Conservation (phyloP, 345 rosid species). For the Anastatica hierochuntica region DNA sequence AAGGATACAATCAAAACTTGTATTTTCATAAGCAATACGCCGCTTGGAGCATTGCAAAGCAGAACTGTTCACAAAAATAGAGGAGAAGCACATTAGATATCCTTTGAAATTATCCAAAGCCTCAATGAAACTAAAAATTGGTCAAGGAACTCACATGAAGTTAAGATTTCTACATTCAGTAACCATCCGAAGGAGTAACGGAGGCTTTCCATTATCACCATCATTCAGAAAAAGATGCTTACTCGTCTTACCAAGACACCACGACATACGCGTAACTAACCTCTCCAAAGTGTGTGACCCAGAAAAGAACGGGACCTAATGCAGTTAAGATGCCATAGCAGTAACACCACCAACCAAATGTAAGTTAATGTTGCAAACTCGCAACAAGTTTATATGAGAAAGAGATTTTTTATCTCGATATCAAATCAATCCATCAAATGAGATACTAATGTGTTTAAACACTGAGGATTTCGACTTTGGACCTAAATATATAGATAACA, state of each 20-base stretch:
- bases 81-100: neutral
- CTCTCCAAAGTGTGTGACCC: slow-evolving; percentile 61
- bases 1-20: slow-evolving; percentile 74
- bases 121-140: neutral
- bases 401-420: no score
- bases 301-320: slow-evolving; percentile 62
- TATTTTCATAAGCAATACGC: slow-evolving; percentile 73
- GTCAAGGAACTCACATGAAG: slow-evolving; percentile 54
- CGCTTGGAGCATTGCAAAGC: slow-evolving; percentile 71
- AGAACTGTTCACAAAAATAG: slow-evolving; percentile 44
- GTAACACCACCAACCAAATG: no score
- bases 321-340: slow-evolving; percentile 17
- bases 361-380: no score
- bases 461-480: no score
- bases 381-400: no score
- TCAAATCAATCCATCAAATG: no score
- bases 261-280: slow-evolving; percentile 39
- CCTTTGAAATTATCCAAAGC: neutral
- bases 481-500: no score
- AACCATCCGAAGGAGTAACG: slow-evolving; percentile 74
- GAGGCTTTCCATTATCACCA: slow-evolving; percentile 44
- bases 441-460: no score
- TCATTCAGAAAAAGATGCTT: slow-evolving; percentile 75
- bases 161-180: slow-evolving; percentile 55
- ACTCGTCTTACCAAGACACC: slow-evolving; percentile 76